A percentile compares a stretch with the other conserved stretches of the same genome.
These are phyloP conservation scores for Gelatoporia subvermispora DNA, from an alignment of 768 basidiomycete genomes.

Conservation along the genomic window DNA sequence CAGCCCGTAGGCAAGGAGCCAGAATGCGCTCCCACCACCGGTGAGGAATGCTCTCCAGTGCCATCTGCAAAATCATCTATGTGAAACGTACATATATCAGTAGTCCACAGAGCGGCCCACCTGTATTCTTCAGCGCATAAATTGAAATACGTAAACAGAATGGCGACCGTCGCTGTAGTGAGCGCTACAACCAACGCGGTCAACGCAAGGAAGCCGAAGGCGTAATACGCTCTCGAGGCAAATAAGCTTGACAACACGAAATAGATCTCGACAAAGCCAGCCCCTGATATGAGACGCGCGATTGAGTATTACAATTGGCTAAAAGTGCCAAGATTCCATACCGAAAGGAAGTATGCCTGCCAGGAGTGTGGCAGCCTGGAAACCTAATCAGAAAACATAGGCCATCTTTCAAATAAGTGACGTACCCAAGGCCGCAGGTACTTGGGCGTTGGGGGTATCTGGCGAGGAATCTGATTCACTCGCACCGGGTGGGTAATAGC, in stretches of 20 bases:
- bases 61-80: slow-evolving; percentile 51
- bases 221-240: slow-evolving; percentile 89
- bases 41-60: slow-evolving; percentile 94
- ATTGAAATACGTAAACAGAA: slow-evolving; percentile 85
- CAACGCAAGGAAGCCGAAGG: slow-evolving; percentile 91
- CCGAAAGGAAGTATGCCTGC: slow-evolving; percentile 91
- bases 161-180: slow-evolving; percentile 87
- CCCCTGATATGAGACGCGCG: slow-evolving; percentile 43
- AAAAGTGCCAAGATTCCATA: slow-evolving; percentile 23
- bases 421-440: slow-evolving; percentile 80
- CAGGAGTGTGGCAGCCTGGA: slow-evolving; percentile 64
- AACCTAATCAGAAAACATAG: slow-evolving; percentile 17
- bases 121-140: slow-evolving; percentile 94
- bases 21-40: slow-evolving; percentile 89
- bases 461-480: slow-evolving; percentile 92
- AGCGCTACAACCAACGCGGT: slow-evolving; percentile 79
- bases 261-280: slow-evolving; percentile 93
- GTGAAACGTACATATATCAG: neutral
- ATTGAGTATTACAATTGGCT: neutral
- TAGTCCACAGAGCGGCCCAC: slow-evolving; percentile 31
- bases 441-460: slow-evolving; percentile 84
- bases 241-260: slow-evolving; percentile 90
- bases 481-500: slow-evolving; percentile 76
- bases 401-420: slow-evolving; percentile 12
- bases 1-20: slow-evolving; percentile 84